A percentile compares a stretch with the other conserved stretches of the same genome.
phyloP scores from a whole-genome alignment of 805 yeast species.

The Babjeviella inositovora region DNA sequence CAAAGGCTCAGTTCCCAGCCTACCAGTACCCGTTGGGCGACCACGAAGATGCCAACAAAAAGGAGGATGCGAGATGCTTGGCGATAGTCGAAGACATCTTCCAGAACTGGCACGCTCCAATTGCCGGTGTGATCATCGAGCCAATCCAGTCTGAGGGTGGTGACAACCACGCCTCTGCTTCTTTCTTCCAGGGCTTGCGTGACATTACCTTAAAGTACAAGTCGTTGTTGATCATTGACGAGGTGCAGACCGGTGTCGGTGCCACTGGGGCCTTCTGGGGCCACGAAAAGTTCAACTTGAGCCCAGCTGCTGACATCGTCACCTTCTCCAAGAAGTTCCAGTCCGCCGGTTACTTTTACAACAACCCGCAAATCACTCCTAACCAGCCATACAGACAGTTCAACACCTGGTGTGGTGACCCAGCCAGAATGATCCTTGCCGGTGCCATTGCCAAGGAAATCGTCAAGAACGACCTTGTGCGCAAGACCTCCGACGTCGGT shows the following conservation, averaged over 20 bases:
- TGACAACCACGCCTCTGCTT: slow-evolving; percentile 70
- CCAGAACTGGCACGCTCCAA: slow-evolving; percentile 52
- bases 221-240: slow-evolving; percentile 64
- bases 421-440: slow-evolving; percentile 64
- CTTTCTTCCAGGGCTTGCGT: slow-evolving; percentile 71
- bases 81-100: slow-evolving; percentile 59
- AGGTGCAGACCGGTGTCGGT: slow-evolving; percentile 84
- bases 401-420: slow-evolving; percentile 92
- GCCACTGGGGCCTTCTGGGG: slow-evolving; percentile 83
- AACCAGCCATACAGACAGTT: slow-evolving; percentile 74
- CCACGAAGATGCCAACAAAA: slow-evolving; percentile 41
- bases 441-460: slow-evolving; percentile 59
- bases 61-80: slow-evolving; percentile 75
- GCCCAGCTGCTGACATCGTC: slow-evolving; percentile 69
- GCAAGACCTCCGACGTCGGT: slow-evolving; percentile 46
- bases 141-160: slow-evolving; percentile 91
- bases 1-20: slow-evolving; percentile 84
- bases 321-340: slow-evolving; percentile 84
- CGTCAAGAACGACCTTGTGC: slow-evolving; percentile 38
- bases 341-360: slow-evolving; percentile 78
- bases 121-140: slow-evolving; percentile 82
- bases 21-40: slow-evolving; percentile 74
- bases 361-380: slow-evolving; percentile 59
- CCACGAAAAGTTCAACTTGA: slow-evolving; percentile 68
- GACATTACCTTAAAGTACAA: slow-evolving; percentile 58